Percentiles rank a stretch among this genome's conserved stretches.
These are phyloP conservation scores for Backusella luteola DNA, from an alignment of 192 early-diverging fungal species.

Conservation along the genomic window DNA sequence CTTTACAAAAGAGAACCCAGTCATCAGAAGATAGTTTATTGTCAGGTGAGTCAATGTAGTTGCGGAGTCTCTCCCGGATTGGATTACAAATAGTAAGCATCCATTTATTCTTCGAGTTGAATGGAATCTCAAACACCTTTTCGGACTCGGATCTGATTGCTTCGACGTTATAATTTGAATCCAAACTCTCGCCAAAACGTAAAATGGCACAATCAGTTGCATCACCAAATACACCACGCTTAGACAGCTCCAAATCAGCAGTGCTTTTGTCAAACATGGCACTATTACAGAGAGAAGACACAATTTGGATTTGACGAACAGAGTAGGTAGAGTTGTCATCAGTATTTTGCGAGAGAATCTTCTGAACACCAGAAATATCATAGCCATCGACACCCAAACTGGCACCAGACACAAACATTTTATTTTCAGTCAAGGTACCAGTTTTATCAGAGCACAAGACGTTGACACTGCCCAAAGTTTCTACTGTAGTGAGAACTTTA, in stretches of 20 bases:
- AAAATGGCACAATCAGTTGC: conserved; percentile 85
- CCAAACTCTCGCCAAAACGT: conserved; percentile 57
- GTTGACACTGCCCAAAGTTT: conserved; percentile 82
- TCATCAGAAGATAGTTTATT: conserved; percentile 24
- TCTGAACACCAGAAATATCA: conserved; percentile 18
- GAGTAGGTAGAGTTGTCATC: neutral
- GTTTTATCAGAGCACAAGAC: conserved; percentile 86
- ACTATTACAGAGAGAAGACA: conserved; percentile 59
- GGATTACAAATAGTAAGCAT: conserved; percentile 50
- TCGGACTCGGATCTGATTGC: conserved; percentile 23
- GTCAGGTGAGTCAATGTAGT: neutral
- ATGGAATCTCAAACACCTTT: conserved; percentile 20
- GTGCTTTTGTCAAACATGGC: conserved; percentile 61
- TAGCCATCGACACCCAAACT: conserved; percentile 42
- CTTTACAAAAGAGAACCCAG: conserved; percentile 66
- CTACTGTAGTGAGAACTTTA: conserved; percentile 83
- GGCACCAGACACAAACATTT: conserved; percentile 61
- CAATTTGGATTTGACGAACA: conserved; percentile 25
- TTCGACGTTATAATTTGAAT: conserved; percentile 3
- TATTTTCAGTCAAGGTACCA: conserved; percentile 83
- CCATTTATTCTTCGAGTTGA: conserved; percentile 50
- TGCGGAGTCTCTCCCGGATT: neutral
- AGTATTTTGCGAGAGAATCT: neutral
- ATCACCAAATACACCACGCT: conserved; percentile 73
- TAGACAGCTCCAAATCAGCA: conserved; percentile 34